Evolutionary conservation across 495 filamentous ascomycete species (phyloP), one percentile per base, ranked within the genome.

Genomic region (Jackrogersella multiformis): DNA sequence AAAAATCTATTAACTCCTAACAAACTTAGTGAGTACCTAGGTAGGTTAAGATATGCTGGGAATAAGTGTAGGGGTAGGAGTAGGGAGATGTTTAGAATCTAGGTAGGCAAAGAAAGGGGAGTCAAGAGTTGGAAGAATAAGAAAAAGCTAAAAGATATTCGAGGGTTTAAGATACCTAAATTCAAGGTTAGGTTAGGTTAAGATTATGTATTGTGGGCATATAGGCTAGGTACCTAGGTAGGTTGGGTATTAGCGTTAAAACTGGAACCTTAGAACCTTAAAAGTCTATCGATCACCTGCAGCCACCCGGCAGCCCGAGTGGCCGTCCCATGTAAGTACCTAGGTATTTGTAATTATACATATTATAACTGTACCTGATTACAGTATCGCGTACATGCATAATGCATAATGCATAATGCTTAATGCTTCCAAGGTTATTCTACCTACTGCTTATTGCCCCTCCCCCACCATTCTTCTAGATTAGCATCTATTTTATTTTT

Each of bases 391-490:
- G 4, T 39, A 13, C 35, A 24, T 53, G 32, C 30, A 39, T 24
- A 54, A 54, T 26, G 26, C 16, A 15, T 46, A 34, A 26, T 21
- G 18, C 1, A 23, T 36, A 55, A 15, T 55, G 39, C 51, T 44
- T 56, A 28, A 42, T 56, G 12, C n/a, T n/a, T n/a, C n/a, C n/a
- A n/a, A n/a, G n/a, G n/a, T n/a, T n/a, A n/a, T n/a, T n/a, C n/a
- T n/a, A n/a, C n/a, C n/a, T n/a, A n/a, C n/a, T n/a, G n/a, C n/a
- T 30, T 28, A 59, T 48, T 66, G 42, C 56, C 56, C 63, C 63
- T 61, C 60, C 60, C 60, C 60, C 63, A 53, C 56, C 41, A 66
- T 41, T 20, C 24, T 49, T 48, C 18, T 15, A 30, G 54, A 39
- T 38, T 51, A 5, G 18, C 21, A 20, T 51, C 38, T 51, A 26